A percentile compares a stretch with the other conserved stretches of the same genome.
Evolutionary conservation across 768 basidiomycete genomes (phyloP).

Genomic region (Amanita pallidorosea): DNA sequence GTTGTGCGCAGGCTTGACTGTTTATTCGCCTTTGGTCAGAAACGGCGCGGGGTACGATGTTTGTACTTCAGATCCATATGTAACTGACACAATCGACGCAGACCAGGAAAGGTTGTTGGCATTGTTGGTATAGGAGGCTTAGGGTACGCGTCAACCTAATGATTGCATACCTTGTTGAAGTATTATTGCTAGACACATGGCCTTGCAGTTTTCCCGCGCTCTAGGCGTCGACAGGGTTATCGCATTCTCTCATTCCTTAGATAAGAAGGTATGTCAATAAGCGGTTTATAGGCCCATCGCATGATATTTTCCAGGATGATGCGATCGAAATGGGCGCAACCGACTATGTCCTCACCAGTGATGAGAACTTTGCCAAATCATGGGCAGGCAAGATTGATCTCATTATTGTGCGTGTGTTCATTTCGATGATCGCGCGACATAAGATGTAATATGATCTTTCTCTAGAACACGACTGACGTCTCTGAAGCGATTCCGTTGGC

Average conservation of each 20-base stretch:
- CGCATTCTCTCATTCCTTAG: slow-evolving; percentile 43
- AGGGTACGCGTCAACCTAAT: slow-evolving; percentile 17
- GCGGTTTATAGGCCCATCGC: background rate
- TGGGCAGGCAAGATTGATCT: slow-evolving; percentile 33
- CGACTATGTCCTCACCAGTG: slow-evolving; percentile 36
- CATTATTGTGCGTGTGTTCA: slow-evolving; percentile 26
- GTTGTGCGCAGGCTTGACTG: slow-evolving; percentile 57
- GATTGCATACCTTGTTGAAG: background rate
- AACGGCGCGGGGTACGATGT: slow-evolving; percentile 28
- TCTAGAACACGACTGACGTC: slow-evolving; percentile 19
- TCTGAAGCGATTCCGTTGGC: slow-evolving; percentile 19
- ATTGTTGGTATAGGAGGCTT: slow-evolving; percentile 58
- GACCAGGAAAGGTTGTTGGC: slow-evolving; percentile 56
- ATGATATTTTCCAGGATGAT: slow-evolving; percentile 26
- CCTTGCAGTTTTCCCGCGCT: slow-evolving; percentile 28
- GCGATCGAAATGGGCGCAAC: slow-evolving; percentile 47
- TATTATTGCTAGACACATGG: slow-evolving; percentile 18
- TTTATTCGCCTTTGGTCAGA: slow-evolving; percentile 46
- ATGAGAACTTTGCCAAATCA: slow-evolving; percentile 27
- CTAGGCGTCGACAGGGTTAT: slow-evolving; percentile 44
- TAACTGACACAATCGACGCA: slow-evolving; percentile 14
- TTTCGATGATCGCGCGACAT: background rate
- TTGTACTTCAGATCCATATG: background rate
- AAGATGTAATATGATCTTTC: background rate
- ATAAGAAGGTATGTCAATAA: slow-evolving; percentile 24